Evolutionary conservation across 2,329 filamentous ascomycete species (phyloP), one percentile per base, ranked within the genome.

Genomic region (Alternaria solani): DNA sequence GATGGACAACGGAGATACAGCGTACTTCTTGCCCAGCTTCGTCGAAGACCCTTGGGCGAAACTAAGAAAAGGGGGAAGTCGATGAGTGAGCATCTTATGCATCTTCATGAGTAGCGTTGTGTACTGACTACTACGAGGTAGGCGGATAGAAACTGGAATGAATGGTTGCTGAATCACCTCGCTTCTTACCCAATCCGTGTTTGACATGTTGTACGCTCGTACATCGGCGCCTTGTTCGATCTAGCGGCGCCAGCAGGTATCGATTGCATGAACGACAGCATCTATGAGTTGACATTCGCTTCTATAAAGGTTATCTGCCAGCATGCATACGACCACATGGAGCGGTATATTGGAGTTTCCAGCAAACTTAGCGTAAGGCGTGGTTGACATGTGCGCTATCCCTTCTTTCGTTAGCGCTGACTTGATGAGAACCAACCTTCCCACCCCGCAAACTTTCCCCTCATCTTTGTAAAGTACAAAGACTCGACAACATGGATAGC

Each of bases 31-130:
- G 59, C 85, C 86, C 0, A 84, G 82, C 59, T 91, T 89, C 62
- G 87, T 92, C 67, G 84, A 89, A 73, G 92, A 94, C 73, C 91
- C 91, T 0, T 94, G 91, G 91, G 85, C 65, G 57, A 71, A 43
- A 26, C 41, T 72, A 4, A 44, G 26, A 2, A 56, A 57, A 12
- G 39, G 34, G 20, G 38, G 18, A 1, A 51, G 52, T 11, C 11
- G 23, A 59, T 39, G 36, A 39, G 36, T 39, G n/a, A 39, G 36
- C 18, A 11, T 20, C n/a, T 39, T 9, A 4, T 9, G 1, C 7
- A 20, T 11, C n/a, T 39, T n/a, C 7, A n/a, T 8, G 9, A 18
- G 36, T 4, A n/a, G n/a, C 9, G 7, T 20, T 39, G n/a, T 6
- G 36, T 38, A 38, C 34, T 38, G 34, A 38, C 16, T 11, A 11